Base-by-base conservation (phyloP, 768 basidiomycete species). In the Kockovaella imperatae region DNA sequence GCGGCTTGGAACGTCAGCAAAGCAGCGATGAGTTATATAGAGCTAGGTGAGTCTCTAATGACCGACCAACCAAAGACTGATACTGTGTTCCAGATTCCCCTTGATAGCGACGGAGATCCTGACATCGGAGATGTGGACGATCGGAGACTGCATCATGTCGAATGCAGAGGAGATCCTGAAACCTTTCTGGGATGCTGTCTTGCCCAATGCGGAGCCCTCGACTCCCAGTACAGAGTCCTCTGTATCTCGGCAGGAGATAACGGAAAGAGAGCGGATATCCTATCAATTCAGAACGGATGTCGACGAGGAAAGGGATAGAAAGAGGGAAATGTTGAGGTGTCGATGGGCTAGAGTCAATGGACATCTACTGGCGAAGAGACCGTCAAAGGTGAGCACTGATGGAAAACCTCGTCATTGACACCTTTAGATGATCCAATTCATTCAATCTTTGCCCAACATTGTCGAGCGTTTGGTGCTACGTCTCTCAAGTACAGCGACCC, bases 321-420 rank as follows among this genome's bases (percentile, higher is more conserved):
- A 56, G 13, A 79, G 84, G 59, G 86, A 84, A 75, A 78, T 83
- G 49, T 84, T 93, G 76, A 85, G 88, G 25, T 82, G 87, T 1
- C 86, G 87, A 71, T 99, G 95, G 75, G 81, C 84, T n/a, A 87
- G 93, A 72, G 86, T 96, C 57, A 95, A 88, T 65, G 81, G 84
- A 31, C 79, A 83, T 1, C 86, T 97, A 59, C 72, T 99, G 62
- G 82, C 77, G 55, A 91, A 90, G 75, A 86, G 86, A 72, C 86
- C 87, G 21, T 78, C 78, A 54, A 89, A 95, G 80, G 89, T 89
- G 73, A 67, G 77, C 77, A 3, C 7, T 6, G 14, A 18, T n/a
- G 15, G 41, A 20, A 25, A 25, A n/a, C 26, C 18, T 8, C 29
- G 18, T 11, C 15, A 40, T 26, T 49, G 47, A 17, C 10, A 23